Evolutionary conservation across 164 flowering plant genomes (phyloP), one percentile per base, ranked within the genome.

Genomic region (Akebia trifoliata): DNA sequence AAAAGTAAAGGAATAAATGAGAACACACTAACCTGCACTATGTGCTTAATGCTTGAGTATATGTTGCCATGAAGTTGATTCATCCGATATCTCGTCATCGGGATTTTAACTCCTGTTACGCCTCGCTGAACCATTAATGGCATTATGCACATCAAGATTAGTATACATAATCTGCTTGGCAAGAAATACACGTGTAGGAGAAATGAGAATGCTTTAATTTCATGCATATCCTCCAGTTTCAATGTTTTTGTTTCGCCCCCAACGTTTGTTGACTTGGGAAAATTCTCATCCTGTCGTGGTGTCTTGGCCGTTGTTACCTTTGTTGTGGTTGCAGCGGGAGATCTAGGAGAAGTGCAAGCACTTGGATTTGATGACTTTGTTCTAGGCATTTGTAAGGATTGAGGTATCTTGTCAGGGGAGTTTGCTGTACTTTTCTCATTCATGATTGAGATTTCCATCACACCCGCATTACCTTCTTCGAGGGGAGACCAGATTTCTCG

Each of bases 401-500:
- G 66, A 44, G 63, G 31, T 18, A 35, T 43, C 65, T 72, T 71
- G 40, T 57, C 74, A 53, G 60, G 55, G 52, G 69, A 59, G 31
- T 52, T 43, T 12, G 64, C 50, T 36, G 62, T 22, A 17, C 46
- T 53, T 47, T 17, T 65, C 61, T 76, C 88, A 18, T 86, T 82
- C 20, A 82, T 70, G 63, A 81, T 73, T 12, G 84, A 82, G 55
- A 84, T 70, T 60, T 84, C 86, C 43, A 81, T 61, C 30, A 76
- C 54, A 46, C 72, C 78, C 40, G 69, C 74, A 63, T 73, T 76
- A 26, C 72, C 79, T 56, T 76, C 75, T 39, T 63, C 57, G 0
- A 64, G 6, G 3, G 76, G 63, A 61, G 57, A 36, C 80, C 73
- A 47, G 77, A 69, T 60, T 64, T 80, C 62, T 55, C 53, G 18